Percentiles rank a stretch among this genome's conserved stretches.
Evolutionary conservation across 139 green algal species (phyloP).

Genomic region (Parachlorella kessleri): DNA sequence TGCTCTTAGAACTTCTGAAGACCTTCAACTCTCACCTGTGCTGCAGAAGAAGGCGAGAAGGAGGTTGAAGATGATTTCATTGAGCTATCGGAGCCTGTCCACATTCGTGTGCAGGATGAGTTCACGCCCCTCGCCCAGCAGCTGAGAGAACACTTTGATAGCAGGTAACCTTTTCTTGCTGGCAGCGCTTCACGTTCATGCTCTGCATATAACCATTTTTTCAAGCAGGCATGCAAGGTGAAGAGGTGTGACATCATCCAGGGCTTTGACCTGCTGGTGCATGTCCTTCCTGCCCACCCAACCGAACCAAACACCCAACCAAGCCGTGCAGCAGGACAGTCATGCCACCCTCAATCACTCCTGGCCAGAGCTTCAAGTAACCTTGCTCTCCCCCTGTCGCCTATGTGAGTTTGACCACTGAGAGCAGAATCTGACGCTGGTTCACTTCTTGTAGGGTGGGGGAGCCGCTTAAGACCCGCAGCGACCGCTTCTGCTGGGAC

Average conservation of each 20-base stretch:
- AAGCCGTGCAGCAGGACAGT: neutral
- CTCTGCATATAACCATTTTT: too few relatives aligned
- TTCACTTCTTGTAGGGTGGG: slow-evolving; percentile 10
- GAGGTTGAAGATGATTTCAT: slow-evolving; percentile 7
- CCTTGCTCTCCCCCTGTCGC: too few relatives aligned
- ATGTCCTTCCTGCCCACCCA: neutral
- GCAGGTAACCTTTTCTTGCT: neutral
- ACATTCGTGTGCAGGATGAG: slow-evolving; percentile 44
- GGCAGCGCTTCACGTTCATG: neutral
- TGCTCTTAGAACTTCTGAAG: too few relatives aligned
- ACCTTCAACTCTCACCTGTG: too few relatives aligned
- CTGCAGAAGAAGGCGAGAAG: neutral
- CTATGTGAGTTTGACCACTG: too few relatives aligned
- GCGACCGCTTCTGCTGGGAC: slow-evolving; percentile 73
- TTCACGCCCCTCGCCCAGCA: slow-evolving; percentile 29
- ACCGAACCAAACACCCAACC: neutral
- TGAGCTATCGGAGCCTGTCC: slow-evolving; percentile 12
- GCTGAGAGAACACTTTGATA: slow-evolving; percentile 5
- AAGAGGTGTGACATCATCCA: too few relatives aligned
- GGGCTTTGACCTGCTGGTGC: neutral
- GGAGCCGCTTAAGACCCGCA: slow-evolving; percentile 51
- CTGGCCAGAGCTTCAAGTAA: neutral
- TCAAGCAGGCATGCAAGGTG: too few relatives aligned
- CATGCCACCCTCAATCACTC: neutral
- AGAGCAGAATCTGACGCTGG: too few relatives aligned